A percentile compares a stretch with the other conserved stretches of the same genome.
These are phyloP conservation scores for Massarina eburnea DNA, from an alignment of 2,329 filamentous ascomycete species.

Conservation along the genomic window DNA sequence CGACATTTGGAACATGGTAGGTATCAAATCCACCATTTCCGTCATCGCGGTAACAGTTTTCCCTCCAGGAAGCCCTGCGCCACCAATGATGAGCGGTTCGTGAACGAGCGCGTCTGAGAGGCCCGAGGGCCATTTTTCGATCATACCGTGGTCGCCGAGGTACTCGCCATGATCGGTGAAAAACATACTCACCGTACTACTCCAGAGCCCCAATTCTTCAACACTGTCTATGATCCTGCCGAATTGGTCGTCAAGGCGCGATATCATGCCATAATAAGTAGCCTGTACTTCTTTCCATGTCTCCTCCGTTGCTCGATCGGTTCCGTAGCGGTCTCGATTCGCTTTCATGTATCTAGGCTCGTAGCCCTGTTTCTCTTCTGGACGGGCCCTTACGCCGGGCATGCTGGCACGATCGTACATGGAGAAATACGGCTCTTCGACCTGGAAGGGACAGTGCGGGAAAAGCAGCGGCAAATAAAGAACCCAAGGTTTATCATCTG, in stretches of 20 bases:
- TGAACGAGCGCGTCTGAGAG: conserved; percentile 47
- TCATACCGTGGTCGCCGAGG: conserved; percentile 51
- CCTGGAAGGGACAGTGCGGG: conserved; percentile 51
- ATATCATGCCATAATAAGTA: conserved; percentile 53
- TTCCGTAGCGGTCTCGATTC: conserved; percentile 43
- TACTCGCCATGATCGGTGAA: conserved; percentile 53
- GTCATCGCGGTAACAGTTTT: conserved; percentile 39
- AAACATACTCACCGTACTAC: conserved; percentile 48
- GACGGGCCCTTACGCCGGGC: too few species aligned
- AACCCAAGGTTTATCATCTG: conserved; percentile 48
- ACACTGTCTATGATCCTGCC: conserved; percentile 43
- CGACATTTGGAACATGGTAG: conserved; percentile 47
- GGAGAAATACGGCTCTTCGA: conserved; percentile 53
- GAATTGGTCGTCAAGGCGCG: conserved; percentile 51
- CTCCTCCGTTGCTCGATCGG: conserved; percentile 43
- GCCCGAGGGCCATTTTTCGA: conserved; percentile 54
- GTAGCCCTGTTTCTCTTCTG: not conserved
- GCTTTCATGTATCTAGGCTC: not conserved
- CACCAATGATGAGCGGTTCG: conserved; percentile 50
- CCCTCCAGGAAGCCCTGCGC: conserved; percentile 44
- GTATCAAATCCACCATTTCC: conserved; percentile 52
- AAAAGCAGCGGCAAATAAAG: conserved; percentile 49
- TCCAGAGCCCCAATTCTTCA: conserved; percentile 40
- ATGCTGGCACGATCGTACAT: conserved; percentile 47
- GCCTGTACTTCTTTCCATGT: conserved; percentile 50